Evolutionary conservation across 306 rosid genomes (phyloP).

Genomic region (Cicer judaicum): DNA sequence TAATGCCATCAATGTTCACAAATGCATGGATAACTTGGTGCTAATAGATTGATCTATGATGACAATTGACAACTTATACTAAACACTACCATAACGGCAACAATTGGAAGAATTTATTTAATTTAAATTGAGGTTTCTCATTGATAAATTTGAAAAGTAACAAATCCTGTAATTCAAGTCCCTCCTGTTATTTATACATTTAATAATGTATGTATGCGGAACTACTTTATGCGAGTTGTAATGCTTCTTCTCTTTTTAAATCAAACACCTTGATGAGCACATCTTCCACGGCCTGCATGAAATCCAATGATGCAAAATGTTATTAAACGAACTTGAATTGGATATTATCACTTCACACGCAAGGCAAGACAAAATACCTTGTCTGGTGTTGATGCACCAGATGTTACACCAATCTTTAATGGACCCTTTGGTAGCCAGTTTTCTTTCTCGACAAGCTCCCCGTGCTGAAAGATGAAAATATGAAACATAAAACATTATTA

Average conservation of each 20-base stretch:
- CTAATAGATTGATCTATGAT: neutral
- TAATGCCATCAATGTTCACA: neutral
- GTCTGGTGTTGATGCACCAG: conserved; percentile 99
- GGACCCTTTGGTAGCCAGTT: conserved; percentile 89
- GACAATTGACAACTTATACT: neutral
- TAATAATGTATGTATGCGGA: conserved; percentile 35
- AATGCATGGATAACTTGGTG: too few species aligned
- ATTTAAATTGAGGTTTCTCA: conserved; percentile 26
- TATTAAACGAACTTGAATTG: neutral
- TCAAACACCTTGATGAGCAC: conserved; percentile 80
- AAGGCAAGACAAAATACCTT: conserved; percentile 66
- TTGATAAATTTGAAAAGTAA: conserved; percentile 34
- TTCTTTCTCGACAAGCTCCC: conserved; percentile 94
- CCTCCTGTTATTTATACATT: conserved; percentile 41
- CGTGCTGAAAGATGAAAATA: conserved; percentile 64
- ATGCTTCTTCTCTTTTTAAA: conserved; percentile 76
- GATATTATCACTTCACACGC: neutral
- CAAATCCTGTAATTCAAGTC: conserved; percentile 17
- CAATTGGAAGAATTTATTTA: conserved; percentile 8
- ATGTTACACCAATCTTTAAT: conserved; percentile 83
- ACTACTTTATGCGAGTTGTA: conserved; percentile 60
- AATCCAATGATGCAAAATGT: neutral
- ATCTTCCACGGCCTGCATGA: conserved; percentile 80
- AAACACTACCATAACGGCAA: neutral
- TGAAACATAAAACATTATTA: neutral